Evolutionary conservation across 2,329 filamentous ascomycete genomes (phyloP), one percentile per base, ranked within the genome.

Genomic region (Pestalotiopsis sp.): DNA sequence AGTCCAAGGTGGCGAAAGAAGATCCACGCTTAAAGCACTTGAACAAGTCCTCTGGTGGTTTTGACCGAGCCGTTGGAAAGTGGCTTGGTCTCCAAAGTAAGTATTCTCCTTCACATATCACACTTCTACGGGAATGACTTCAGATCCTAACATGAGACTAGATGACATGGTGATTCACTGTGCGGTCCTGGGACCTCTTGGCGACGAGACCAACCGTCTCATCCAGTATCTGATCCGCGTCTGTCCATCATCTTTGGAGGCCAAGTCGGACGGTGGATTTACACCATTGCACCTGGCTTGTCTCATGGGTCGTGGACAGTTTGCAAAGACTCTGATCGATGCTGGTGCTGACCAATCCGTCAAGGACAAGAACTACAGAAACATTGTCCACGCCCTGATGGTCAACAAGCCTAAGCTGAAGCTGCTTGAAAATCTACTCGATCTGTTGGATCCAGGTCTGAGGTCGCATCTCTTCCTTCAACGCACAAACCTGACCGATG

Each of bases 221-320:
- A 82, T 96, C 45, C 82, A 89, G 68, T 93, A 93, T 72, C 82
- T 97, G 2, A 78, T 93, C 65, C 83, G 90, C 31, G 83, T 85
- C 12, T 84, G 86, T 68, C 92, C 93, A 0, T 82, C 86, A 2
- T 85, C 84, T 1, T 74, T 97, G 1, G 88, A 94, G 68, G 83
- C 86, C 64, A 92, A 89, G 74, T 88, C 86, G 1, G 77, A 82
- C 1, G 75, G 81, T 7, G 88, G 88, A 0, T 81, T 86, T 64
- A 95, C 92, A 0, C 93, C 93, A 1, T 83, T 97, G 1, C 85
- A 90, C 68, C 77, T 93, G 11, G 92, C 93, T 1, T 91, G 90
- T 70, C 80, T 83, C 2, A 80, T 88, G 3, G 85, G 87, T 12
- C 85, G 86, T 23, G 73, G 84, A 17, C 81, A 88, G 1, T 85